Conservation (phyloP, 2,329 filamentous ascomycete genomes). For the Epichloe gansuensis region DNA sequence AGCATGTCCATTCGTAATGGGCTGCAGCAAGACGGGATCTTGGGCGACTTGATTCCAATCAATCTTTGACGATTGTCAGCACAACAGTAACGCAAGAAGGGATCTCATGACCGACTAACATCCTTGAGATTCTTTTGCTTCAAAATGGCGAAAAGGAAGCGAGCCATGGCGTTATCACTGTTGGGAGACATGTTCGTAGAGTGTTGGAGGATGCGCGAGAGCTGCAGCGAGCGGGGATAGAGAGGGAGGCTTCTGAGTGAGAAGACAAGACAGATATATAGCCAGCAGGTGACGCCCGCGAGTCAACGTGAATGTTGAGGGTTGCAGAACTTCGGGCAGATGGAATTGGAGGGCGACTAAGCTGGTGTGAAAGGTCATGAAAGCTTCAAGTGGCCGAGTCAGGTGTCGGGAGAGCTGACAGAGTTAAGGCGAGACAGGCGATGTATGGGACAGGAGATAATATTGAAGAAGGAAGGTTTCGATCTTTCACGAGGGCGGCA, state of each 20-base stretch:
- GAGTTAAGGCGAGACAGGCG: not conserved
- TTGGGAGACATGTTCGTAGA: constrained; percentile 34
- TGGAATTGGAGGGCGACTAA: not conserved
- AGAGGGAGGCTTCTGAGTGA: not conserved
- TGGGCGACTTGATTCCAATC: constrained; percentile 46
- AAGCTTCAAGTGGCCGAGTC: not conserved
- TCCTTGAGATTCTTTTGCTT: constrained; percentile 49
- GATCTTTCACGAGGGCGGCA: not conserved
- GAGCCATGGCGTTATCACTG: constrained; percentile 43
- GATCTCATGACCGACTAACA: constrained; percentile 28
- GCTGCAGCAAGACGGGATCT: constrained; percentile 39
- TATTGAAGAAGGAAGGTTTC: not conserved
- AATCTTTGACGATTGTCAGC: constrained; percentile 28
- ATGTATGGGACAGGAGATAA: not conserved
- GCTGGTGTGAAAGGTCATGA: not conserved
- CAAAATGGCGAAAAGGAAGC: constrained; percentile 47
- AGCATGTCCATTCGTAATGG: constrained; percentile 48
- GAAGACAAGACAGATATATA: not conserved
- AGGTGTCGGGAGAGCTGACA: not conserved
- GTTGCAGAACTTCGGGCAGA: not conserved
- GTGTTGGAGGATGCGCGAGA: not conserved
- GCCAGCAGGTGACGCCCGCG: not conserved
- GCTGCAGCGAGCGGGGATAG: not conserved
- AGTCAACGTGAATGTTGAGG: not conserved
- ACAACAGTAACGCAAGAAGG: not conserved